Percentiles rank a stretch among this genome's conserved stretches.
Conservation (phyloP, 2,329 filamentous ascomycete species). For the Aureobasidium sp. region DNA sequence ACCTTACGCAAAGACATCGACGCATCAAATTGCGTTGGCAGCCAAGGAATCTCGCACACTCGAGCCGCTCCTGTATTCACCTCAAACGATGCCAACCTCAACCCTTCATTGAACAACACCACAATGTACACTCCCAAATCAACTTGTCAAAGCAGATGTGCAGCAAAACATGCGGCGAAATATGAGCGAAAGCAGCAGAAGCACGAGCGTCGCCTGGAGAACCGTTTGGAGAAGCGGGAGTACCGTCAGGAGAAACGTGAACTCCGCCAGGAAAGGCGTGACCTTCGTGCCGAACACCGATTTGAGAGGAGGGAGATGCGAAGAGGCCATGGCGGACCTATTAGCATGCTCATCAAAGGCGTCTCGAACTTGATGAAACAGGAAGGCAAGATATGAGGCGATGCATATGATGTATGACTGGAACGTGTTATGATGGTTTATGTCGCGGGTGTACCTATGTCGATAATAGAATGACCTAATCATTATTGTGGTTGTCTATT, state of each 20-base stretch:
- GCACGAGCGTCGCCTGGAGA: background rate
- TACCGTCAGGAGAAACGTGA: background rate
- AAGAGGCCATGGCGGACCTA: background rate
- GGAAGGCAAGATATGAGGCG: background rate
- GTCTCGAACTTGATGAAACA: background rate
- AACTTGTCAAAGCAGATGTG: background rate
- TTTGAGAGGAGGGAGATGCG: background rate
- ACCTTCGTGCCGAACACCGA: background rate
- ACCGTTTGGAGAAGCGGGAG: background rate
- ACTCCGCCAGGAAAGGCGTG: background rate
- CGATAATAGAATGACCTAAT: background rate
- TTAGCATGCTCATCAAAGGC: background rate
- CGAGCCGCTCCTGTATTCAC: background rate
- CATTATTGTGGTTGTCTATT: background rate
- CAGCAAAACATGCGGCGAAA: background rate
- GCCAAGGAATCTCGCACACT: too few species aligned
- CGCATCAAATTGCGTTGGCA: background rate
- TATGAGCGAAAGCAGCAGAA: background rate
- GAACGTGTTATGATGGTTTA: background rate
- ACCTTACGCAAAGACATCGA: background rate
- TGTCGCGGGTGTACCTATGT: background rate
- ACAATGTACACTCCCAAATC: background rate
- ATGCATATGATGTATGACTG: background rate
- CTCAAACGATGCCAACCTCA: background rate
- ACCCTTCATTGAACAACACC: background rate